Percentiles rank a stretch among this genome's conserved stretches.
These are phyloP conservation scores for Globisporangium viniferum DNA, from an alignment of 352 stramenopile genomes.

Conservation along the genomic window DNA sequence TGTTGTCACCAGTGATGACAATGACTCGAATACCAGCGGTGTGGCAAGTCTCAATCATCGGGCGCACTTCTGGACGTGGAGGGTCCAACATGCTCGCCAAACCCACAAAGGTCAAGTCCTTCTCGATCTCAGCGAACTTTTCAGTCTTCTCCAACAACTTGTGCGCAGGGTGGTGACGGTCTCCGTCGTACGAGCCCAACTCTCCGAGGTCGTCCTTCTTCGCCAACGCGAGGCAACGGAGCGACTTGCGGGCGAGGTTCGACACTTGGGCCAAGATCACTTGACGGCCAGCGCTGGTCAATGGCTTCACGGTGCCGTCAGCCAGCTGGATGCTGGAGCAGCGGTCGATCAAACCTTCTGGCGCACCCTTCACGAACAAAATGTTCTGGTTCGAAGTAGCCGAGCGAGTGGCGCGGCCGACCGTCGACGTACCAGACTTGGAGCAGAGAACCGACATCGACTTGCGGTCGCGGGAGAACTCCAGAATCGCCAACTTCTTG, in stretches of 20 bases:
- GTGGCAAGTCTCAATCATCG: slow-evolving; percentile 95
- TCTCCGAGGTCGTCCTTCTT: slow-evolving; percentile 92
- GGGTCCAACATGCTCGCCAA: slow-evolving; percentile 99
- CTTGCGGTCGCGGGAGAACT: slow-evolving; percentile 97
- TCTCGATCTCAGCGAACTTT: slow-evolving; percentile 95
- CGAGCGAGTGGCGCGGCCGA: slow-evolving; percentile 57
- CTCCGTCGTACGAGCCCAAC: slow-evolving; percentile 75
- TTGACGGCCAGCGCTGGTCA: slow-evolving; percentile 88
- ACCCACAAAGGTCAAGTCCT: slow-evolving; percentile 95
- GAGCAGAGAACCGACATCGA: slow-evolving; percentile 96
- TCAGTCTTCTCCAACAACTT: slow-evolving; percentile 79
- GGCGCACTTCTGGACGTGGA: slow-evolving; percentile 93
- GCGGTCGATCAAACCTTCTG: slow-evolving; percentile 95
- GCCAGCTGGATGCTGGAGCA: slow-evolving; percentile 93
- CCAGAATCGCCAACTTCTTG: slow-evolving; percentile 92
- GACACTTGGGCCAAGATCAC: slow-evolving; percentile 90
- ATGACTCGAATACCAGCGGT: slow-evolving; percentile 97
- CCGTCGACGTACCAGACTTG: slow-evolving; percentile 30
- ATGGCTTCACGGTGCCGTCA: slow-evolving; percentile 90
- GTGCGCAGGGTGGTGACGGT: slow-evolving; percentile 82
- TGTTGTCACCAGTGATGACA: slow-evolving; percentile 99
- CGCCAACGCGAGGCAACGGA: slow-evolving; percentile 96
- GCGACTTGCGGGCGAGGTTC: slow-evolving; percentile 89
- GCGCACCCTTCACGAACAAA: slow-evolving; percentile 98
- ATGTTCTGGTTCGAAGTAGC: slow-evolving; percentile 83